Base-by-base conservation (phyloP, 176 grass and related monocot genomes). In the Avena insularis region DNA sequence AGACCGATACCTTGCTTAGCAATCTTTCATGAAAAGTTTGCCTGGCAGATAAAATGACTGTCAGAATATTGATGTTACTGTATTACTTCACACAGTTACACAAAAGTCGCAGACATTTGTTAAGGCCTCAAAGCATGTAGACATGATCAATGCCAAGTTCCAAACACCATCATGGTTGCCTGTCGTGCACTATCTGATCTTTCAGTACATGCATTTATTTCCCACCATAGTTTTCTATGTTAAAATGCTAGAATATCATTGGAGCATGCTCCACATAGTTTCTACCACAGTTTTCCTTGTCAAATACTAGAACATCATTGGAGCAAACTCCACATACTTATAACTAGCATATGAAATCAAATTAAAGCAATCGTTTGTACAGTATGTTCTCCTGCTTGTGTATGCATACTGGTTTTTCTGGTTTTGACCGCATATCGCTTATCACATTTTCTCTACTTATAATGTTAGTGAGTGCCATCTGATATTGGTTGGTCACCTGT, bases 401-500 rank as follows among this genome's bases (percentile, higher is more conserved):
- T 74, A 87, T 55, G 13, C 11, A 71, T 81, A 6, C 19, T 21
- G 1, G 16, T 25, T 38, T 21, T 43, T 77, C 71, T 7, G 35
- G 20, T 46, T 47, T 69, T 84, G 46, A 46, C 8, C 3, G 48
- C 40, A 2, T 58, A 51, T 14, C 2, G 2, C 40, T 68, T 91
- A 13, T 49, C 10, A 15, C 19, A 73, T 19, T 81, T 78, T 73
- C 9, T 64, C 20, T 79, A 63, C 71, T 71, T 86, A 23, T 47
- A 47, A 10, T 85, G n/a, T 9, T 77, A 83, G 35, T 27, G 36
- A 68, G 27, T 61, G 45, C 21, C 12, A 8, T 70, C 83, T 86
- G 75, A 90, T 87, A 20, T 51, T 62, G 51, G 20, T 47, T 23
- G n/a, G 15, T 6, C 64, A 58, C 80, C 83, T 20, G 20, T 47